Conservation (phyloP, 1,284 basidiomycete genomes). For the Irpex rosettiformis region DNA sequence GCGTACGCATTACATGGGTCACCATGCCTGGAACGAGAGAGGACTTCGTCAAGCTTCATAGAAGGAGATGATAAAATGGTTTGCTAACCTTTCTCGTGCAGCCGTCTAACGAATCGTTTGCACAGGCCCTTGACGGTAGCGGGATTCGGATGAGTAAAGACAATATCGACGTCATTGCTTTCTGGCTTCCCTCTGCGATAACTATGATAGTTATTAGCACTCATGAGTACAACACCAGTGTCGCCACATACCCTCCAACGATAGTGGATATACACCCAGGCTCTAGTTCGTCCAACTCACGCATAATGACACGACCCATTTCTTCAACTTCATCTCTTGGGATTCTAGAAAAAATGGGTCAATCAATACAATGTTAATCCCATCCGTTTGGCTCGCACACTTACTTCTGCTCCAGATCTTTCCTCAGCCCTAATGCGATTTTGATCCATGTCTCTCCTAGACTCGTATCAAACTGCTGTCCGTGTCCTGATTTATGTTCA, state of each 20-base stretch:
- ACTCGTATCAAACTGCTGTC: constrained; percentile 13
- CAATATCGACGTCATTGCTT: constrained; percentile 78
- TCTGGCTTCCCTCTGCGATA: constrained; percentile 72
- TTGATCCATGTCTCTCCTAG: constrained; percentile 38
- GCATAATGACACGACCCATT: constrained; percentile 54
- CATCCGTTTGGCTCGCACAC: constrained; percentile 2
- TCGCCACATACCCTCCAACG: constrained; percentile 59
- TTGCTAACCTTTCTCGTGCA: constrained; percentile 49
- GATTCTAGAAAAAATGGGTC: constrained; percentile 38
- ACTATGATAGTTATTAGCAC: constrained; percentile 31
- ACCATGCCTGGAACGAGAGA: constrained; percentile 46
- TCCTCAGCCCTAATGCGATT: constrained; percentile 46
- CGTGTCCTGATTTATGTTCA: constrained; percentile 13
- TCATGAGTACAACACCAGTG: background rate
- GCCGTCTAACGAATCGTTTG: constrained; percentile 44
- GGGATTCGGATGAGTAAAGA: constrained; percentile 64
- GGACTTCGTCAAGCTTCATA: background rate
- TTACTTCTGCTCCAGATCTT: constrained; percentile 44
- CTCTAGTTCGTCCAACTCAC: constrained; percentile 52
- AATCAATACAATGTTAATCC: background rate
- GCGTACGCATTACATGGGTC: constrained; percentile 63
- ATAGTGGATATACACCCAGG: constrained; percentile 63
- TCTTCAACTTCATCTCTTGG: constrained; percentile 65
- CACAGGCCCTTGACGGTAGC: constrained; percentile 48
- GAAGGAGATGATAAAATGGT: background rate